Conservation (phyloP, 2,329 filamentous ascomycete genomes). For the Trichoderma citrinoviride region DNA sequence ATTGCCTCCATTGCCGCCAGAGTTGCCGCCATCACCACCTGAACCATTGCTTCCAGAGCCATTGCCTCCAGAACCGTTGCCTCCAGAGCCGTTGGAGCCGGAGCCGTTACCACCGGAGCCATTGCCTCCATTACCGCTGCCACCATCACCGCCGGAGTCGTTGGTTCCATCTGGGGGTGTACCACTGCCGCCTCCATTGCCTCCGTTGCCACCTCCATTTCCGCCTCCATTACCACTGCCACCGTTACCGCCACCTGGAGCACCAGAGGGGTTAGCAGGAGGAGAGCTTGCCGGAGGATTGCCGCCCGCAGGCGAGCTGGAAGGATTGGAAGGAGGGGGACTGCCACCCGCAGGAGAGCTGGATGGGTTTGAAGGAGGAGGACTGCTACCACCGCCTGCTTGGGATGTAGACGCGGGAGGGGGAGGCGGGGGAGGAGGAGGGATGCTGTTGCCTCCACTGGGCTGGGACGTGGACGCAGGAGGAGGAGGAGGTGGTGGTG, state of each 20-base stretch:
- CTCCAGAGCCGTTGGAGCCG: background rate
- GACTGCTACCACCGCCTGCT: background rate
- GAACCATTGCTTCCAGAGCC: background rate
- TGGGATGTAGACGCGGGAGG: background rate
- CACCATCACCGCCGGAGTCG: background rate
- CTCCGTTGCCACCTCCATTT: background rate
- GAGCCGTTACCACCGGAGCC: background rate
- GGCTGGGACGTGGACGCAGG: background rate
- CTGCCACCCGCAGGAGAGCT: background rate
- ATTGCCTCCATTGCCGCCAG: background rate
- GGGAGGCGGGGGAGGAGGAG: background rate
- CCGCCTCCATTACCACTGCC: background rate
- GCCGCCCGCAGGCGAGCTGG: background rate
- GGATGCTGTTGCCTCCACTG: background rate
- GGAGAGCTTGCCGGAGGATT: constrained; percentile 7
- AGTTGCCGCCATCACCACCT: background rate
- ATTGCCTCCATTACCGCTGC: background rate
- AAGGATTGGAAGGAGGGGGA: background rate
- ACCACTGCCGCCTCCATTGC: background rate
- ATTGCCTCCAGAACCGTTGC: background rate
- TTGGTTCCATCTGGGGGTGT: background rate
- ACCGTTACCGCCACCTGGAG: background rate
- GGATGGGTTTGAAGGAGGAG: background rate
- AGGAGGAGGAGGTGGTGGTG: background rate
- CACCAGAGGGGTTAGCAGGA: too few species aligned